Percentiles rank a stretch among this genome's conserved stretches.
These are phyloP conservation scores for Selaginella tamariscina DNA, from an alignment of 75 land plant genomes.

Conservation along the genomic window DNA sequence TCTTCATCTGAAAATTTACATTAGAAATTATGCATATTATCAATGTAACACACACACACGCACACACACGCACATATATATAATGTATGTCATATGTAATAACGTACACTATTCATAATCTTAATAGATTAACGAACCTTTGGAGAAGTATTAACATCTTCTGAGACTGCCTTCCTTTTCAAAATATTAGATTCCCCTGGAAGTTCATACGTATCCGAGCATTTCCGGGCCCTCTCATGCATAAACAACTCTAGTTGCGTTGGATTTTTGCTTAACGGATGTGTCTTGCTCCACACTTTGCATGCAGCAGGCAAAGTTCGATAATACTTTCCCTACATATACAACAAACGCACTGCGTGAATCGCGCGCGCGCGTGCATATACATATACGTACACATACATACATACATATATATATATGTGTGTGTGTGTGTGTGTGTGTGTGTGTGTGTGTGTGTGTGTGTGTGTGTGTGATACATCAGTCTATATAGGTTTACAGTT, in stretches of 20 bases:
- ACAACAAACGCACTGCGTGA: slow-evolving; percentile 13
- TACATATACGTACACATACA: background rate
- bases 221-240: background rate
- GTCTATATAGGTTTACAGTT: too few relatives aligned
- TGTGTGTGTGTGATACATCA: too few relatives aligned
- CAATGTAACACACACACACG: too few relatives aligned
- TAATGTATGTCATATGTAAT: too few relatives aligned
- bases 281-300: slow-evolving; percentile 9
- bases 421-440: background rate
- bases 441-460: too few relatives aligned
- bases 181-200: slow-evolving; percentile 4
- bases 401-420: background rate
- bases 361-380: background rate
- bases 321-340: slow-evolving; percentile 30
- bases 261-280: background rate
- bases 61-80: too few relatives aligned
- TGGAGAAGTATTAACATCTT: too few relatives aligned
- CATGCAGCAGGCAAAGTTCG: slow-evolving; percentile 35
- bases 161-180: too few relatives aligned
- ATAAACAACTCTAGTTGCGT: background rate
- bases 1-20: too few relatives aligned
- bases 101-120: too few relatives aligned
- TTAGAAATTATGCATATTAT: too few relatives aligned
- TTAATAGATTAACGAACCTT: too few relatives aligned
- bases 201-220: slow-evolving; percentile 4